phyloP scores from a whole-genome alignment of 2,329 filamentous ascomycete genomes.

The Neofusicoccum kwambonambiense region DNA sequence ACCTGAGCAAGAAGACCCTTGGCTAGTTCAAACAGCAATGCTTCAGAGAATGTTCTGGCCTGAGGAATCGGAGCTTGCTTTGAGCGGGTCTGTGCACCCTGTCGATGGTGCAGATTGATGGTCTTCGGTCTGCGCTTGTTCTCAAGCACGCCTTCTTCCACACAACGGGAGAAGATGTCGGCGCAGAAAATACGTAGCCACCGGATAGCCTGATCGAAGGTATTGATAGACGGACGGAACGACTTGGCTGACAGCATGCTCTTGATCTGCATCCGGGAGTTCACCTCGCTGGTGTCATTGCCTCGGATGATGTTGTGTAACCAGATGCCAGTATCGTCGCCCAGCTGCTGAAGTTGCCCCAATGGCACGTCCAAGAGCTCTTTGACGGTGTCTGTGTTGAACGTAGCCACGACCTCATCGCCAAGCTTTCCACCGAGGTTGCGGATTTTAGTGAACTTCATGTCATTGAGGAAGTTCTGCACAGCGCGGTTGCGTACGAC shows the following conservation, averaged over 20 bases:
- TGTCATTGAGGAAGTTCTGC: conserved; percentile 72
- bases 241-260: conserved; percentile 97
- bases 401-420: conserved; percentile 77
- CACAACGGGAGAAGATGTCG: conserved; percentile 84
- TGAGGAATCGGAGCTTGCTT: conserved; percentile 74
- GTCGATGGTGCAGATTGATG: conserved; percentile 79
- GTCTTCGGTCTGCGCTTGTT: conserved; percentile 83
- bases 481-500: conserved; percentile 86
- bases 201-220: conserved; percentile 70
- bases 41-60: conserved; percentile 71
- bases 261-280: conserved; percentile 87
- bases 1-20: conserved; percentile 76
- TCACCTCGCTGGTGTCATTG: conserved; percentile 84
- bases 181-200: conserved; percentile 92
- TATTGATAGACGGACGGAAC: conserved; percentile 81
- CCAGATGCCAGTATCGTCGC: conserved; percentile 83
- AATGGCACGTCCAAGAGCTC: conserved; percentile 72
- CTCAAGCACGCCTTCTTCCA: conserved; percentile 87
- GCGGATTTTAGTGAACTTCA: conserved; percentile 93
- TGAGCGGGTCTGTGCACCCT: conserved; percentile 71
- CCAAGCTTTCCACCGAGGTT: conserved; percentile 95
- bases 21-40: conserved; percentile 70
- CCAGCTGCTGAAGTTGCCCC: conserved; percentile 73
- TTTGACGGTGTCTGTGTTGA: conserved; percentile 75
- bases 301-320: conserved; percentile 82